Conservation (phyloP, 1,139 yeast species). For the Geotrichum candidum region DNA sequence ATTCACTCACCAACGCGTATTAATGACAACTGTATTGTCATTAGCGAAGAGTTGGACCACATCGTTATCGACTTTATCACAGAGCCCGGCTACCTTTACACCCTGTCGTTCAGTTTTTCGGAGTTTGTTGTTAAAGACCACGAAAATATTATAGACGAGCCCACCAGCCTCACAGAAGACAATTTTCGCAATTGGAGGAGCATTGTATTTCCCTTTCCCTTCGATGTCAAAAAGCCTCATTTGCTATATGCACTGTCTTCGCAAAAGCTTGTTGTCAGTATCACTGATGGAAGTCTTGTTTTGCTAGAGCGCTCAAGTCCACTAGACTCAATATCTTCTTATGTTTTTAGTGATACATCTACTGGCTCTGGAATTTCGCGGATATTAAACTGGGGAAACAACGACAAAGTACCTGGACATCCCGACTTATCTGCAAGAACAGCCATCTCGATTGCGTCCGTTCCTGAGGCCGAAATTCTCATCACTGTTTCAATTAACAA, state of each 20-base stretch:
- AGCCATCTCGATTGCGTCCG: conserved; percentile 24
- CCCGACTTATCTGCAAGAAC: conserved; percentile 29
- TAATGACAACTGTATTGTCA: conserved; percentile 23
- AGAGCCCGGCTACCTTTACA: conserved; percentile 27
- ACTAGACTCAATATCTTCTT: conserved; percentile 22
- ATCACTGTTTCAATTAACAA: conserved; percentile 30
- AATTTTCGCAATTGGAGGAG: conserved; percentile 28
- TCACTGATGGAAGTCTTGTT: conserved; percentile 59
- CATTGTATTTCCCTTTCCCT: conserved; percentile 53
- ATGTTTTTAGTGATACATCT: conserved; percentile 24
- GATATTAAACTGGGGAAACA: conserved; percentile 23
- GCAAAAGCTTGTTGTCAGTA: conserved; percentile 46
- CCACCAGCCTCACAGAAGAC: conserved; percentile 17
- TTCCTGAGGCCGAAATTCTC: conserved; percentile 18
- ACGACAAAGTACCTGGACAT: conserved; percentile 32
- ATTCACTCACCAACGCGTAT: conserved; percentile 23
- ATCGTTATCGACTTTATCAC: conserved; percentile 28
- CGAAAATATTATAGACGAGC: conserved; percentile 10
- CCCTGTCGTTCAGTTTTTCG: conserved; percentile 21
- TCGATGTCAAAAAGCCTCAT: conserved; percentile 62
- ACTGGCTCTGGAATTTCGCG: conserved; percentile 20
- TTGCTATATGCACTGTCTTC: conserved; percentile 45
- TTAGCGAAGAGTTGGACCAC: conserved; percentile 21
- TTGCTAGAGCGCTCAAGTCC: conserved; percentile 44
- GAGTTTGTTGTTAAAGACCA: conserved; percentile 8